Base-by-base conservation (phyloP, 371 early-diverging fungal species). In the Mortierella sp. region DNA sequence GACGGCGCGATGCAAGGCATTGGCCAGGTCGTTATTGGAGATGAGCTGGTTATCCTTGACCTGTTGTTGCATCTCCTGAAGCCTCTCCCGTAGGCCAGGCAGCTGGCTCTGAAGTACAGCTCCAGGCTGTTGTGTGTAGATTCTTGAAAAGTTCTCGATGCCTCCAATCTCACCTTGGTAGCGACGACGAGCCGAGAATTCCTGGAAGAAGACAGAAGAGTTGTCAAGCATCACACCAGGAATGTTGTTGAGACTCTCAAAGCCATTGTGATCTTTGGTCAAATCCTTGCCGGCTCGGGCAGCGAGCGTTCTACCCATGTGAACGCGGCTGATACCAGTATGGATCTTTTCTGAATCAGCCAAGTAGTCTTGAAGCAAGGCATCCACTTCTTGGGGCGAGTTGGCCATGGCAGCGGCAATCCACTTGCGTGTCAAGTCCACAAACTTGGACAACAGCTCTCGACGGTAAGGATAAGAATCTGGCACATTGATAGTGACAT, bases 401-500 rank as follows among this genome's bases (percentile, higher is more conserved):
- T 68, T 67, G 47, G 67, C 67, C 72, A 77, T 82, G 3, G 86
- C 83, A 16, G 80, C 71, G 31, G 77, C 82, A 13, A 94, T 79
- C 94, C 94, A 94, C 64, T 87, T 86, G 47, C 83, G 85, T 14
- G 88, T 87, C 44, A 84, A 79, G 25, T 88, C 89, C 2, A 85
- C 85, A 44, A 93, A 83, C 49, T 77, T 82, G 14, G 86, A 67
- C 22, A 90, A 83, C 34, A 94, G 67, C 37, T 90, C 86, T 47
- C 86, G 82, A 45, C 94, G 90, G 65, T 94, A 94, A 9, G 80
- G 69, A 60, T 89, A 89, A 0, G 91, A 90, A 64, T 94, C 94
- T 0, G 93, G 91, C 25, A 94, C 54, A 66, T 89, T 86, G 54
- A 94, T 78, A 13, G 91, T 90, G 10, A 94, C 85, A 39, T 79